phyloP scores from a whole-genome alignment of 345 rosid species.

The Eucalyptus marginata region DNA sequence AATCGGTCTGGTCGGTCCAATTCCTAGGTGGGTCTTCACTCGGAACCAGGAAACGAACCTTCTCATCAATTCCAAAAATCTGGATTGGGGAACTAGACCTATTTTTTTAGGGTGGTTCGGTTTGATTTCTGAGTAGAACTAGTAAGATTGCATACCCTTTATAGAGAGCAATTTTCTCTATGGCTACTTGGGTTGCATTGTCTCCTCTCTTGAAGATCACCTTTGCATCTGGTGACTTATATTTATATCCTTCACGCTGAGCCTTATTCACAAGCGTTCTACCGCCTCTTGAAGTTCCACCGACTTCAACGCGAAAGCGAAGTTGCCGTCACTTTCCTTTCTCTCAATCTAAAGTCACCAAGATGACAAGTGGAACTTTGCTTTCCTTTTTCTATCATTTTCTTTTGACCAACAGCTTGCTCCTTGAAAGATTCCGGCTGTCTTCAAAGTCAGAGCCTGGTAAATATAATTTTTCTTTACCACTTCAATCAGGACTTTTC shows the following conservation, averaged over 20 bases:
- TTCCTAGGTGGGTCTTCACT: not conserved
- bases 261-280: not conserved
- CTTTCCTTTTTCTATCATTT: not conserved
- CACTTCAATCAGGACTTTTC: not conserved
- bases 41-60: accelerated
- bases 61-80: too few species aligned
- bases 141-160: too few species aligned
- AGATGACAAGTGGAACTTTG: not conserved
- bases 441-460: not conserved
- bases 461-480: not conserved
- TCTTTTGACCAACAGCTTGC: not conserved
- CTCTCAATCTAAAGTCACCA: not conserved
- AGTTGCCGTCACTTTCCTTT: too few species aligned
- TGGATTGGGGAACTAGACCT: accelerated
- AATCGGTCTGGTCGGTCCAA: accelerated
- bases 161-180: not conserved
- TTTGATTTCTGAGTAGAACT: accelerated
- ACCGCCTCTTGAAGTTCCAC: not conserved
- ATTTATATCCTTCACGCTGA: not conserved
- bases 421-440: not conserved
- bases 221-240: not conserved
- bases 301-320: not conserved
- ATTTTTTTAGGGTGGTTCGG: not conserved
- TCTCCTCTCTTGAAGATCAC: not conserved
- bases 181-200: not conserved